Base-by-base conservation (phyloP, 2,329 filamentous ascomycete genomes). In the Cryphonectria naterciae region DNA sequence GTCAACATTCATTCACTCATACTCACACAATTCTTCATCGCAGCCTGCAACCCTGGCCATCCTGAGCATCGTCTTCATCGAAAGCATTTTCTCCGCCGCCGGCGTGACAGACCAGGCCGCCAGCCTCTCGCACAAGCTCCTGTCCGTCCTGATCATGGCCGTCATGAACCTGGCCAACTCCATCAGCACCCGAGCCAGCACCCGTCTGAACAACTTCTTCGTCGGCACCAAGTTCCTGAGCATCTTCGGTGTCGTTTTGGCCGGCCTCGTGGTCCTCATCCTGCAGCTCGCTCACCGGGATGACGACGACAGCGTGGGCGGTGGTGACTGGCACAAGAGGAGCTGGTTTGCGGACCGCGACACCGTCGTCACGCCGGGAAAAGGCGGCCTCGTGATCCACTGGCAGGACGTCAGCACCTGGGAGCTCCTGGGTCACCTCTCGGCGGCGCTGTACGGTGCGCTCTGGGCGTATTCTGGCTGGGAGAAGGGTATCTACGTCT, bases 391-490 rank as follows among this genome's bases (percentile, higher is more conserved):
- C 78, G 46, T 79, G 41, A 86, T 83, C 0, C 81, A 86, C 54
- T 89, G 87, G 87, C 76, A 76, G 0, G 72, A 76, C 1, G 74
- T 91, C 58, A 80, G 83, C 6, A 77, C 81, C 39, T 91, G 89
- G 89, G 87, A 89, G 69, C 81, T 87, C 15, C 83, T 90, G 37
- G 89, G 89, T 0, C 86, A 90, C 74, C 86, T 86, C 69, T 88
- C 87, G 3, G 84, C 88, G 1, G 89, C 89, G 0, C 80, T 91
- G 0, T 91, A 91, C 74, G 89, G 85, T 0, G 88, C 87, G 0
- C 76, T 91, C 0, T 91, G 88, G 89, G 89, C 87, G 0, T 91
- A 90, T 71, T 89, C 87, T 0, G 89, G 89, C 0, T 91, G 89
- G 89, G 89, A 91, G 69, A 91, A 90, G 80, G 86, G 86, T 4